phyloP scores from a whole-genome alignment of 139 green algal species.

The Zygnema cylindricum region DNA sequence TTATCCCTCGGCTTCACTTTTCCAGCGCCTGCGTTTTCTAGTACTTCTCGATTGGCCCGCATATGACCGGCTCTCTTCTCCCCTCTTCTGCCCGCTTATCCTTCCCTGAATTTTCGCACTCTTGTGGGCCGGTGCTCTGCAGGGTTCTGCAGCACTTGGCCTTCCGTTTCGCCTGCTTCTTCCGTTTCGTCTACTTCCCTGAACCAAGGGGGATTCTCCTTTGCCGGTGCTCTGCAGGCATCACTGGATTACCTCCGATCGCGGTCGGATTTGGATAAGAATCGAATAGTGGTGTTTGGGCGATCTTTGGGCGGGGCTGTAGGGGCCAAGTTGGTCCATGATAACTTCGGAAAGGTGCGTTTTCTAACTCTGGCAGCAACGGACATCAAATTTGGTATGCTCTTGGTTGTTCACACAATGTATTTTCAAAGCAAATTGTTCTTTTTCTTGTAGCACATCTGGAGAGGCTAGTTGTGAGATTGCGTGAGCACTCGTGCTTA shows the following conservation, averaged over 20 bases:
- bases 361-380: too few relatives aligned
- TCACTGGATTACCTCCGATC: conserved; percentile 55
- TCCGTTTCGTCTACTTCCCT: not conserved
- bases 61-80: too few relatives aligned
- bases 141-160: conserved; percentile 17
- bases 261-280: conserved; percentile 56
- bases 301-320: conserved; percentile 64
- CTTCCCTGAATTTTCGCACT: not conserved
- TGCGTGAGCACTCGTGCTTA: too few relatives aligned
- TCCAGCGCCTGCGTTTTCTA: too few relatives aligned
- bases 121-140: conserved; percentile 12
- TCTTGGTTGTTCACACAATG: too few relatives aligned
- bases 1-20: too few relatives aligned
- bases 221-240: conserved; percentile 46
- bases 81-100: not conserved
- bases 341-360: conserved; percentile 57
- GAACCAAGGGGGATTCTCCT: not conserved
- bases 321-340: conserved; percentile 37
- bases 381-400: too few relatives aligned
- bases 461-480: too few relatives aligned
- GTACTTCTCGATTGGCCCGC: too few relatives aligned
- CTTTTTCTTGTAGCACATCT: too few relatives aligned
- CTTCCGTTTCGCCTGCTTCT: not conserved
- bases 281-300: conserved; percentile 61
- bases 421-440: too few relatives aligned